Evolutionary conservation across 345 rosid species (phyloP).

Genomic region (Orychophragmus violaceus): DNA sequence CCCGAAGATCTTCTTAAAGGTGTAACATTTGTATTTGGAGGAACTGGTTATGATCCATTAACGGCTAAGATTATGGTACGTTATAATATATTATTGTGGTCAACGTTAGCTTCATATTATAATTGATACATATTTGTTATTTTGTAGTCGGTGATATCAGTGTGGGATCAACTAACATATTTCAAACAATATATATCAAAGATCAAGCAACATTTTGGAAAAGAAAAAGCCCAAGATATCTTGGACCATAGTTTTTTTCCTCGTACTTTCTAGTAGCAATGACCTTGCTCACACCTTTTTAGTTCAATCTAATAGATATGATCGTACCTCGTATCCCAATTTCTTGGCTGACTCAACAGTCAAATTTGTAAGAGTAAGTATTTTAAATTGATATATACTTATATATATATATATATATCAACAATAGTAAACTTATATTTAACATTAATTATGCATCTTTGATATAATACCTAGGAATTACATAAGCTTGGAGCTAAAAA

Average conservation of each 20-base stretch:
- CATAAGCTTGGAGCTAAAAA: conserved; percentile 21
- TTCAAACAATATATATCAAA: too few relatives aligned
- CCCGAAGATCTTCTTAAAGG: conserved; percentile 51
- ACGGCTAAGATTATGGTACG: conserved; percentile 42
- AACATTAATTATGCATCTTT: neutral
- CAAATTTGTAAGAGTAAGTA: conserved; percentile 35
- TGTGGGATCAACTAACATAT: too few relatives aligned
- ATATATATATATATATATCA: neutral
- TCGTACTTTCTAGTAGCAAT: conserved; percentile 38
- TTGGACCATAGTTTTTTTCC: conserved; percentile 33
- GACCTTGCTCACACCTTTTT: too few relatives aligned
- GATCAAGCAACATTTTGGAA: conserved; percentile 35
- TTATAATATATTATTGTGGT: neutral
- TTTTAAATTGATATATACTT: neutral
- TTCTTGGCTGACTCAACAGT: conserved; percentile 36
- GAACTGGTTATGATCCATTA: conserved; percentile 54
- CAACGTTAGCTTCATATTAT: neutral
- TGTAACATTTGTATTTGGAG: conserved; percentile 57
- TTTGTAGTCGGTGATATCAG: too few relatives aligned
- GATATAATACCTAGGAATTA: conserved; percentile 3
- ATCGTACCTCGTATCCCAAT: conserved; percentile 31
- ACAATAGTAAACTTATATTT: neutral
- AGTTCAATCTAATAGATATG: conserved; percentile 27
- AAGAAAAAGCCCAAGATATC: conserved; percentile 33
- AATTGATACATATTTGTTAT: neutral